These are phyloP conservation scores for Sporothrix pseudoabietina DNA, from an alignment of 2,329 filamentous ascomycete genomes.

Conservation along the genomic window DNA sequence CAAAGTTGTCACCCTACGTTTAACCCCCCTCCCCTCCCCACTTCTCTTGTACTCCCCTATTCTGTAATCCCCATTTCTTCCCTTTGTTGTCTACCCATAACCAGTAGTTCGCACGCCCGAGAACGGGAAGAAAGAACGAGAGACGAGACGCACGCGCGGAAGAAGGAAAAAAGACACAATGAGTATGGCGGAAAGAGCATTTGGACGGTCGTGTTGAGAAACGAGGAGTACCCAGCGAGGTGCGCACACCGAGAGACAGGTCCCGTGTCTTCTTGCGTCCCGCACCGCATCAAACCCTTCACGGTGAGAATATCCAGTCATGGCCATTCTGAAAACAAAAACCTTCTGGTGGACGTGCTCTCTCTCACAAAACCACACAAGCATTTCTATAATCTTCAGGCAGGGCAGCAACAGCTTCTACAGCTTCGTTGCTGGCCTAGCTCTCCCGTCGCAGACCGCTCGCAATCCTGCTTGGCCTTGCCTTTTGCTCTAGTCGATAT, in stretches of 20 bases:
- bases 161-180: slow-evolving; percentile 35
- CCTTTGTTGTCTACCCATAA: slow-evolving; percentile 62
- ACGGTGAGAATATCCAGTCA: slow-evolving; percentile 70
- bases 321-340: slow-evolving; percentile 49
- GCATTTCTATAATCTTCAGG: slow-evolving; percentile 22
- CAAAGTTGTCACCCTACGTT: neutral
- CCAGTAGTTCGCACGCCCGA: slow-evolving; percentile 38
- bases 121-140: neutral
- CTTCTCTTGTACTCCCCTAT: neutral
- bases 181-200: neutral
- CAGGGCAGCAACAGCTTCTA: slow-evolving; percentile 2
- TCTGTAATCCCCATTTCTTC: neutral
- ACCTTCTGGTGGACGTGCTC: slow-evolving; percentile 53
- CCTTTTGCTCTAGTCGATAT: slow-evolving; percentile 26
- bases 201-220: neutral
- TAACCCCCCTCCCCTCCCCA: neutral
- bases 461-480: slow-evolving; percentile 22
- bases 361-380: slow-evolving; percentile 59
- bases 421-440: neutral
- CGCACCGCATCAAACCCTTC: slow-evolving; percentile 36
- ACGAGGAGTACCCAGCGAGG: neutral
- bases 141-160: neutral
- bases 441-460: slow-evolving; percentile 18
- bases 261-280: slow-evolving; percentile 7
- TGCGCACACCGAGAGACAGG: slow-evolving; percentile 14